Percentiles rank a stretch among this genome's conserved stretches.
Evolutionary conservation across 2,329 filamentous ascomycete species (phyloP).

Genomic region (Aspergillus neoniger): DNA sequence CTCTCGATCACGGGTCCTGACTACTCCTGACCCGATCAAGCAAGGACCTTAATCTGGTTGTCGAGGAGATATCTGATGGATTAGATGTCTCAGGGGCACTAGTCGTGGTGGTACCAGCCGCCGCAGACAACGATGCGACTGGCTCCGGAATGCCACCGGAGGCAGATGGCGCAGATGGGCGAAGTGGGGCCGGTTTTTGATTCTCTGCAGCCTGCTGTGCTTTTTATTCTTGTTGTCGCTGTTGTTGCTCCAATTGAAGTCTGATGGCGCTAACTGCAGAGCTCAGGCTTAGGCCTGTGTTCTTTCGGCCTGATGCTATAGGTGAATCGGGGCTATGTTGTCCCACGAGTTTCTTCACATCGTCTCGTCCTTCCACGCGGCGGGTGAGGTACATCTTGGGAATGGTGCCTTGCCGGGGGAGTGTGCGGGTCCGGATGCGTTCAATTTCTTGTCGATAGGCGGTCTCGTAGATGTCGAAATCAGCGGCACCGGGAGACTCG

Average conservation of each 20-base stretch:
- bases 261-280: constrained; percentile 21
- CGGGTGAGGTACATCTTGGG: constrained; percentile 62
- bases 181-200: constrained; percentile 2
- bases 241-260: constrained; percentile 20
- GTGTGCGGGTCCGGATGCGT: constrained; percentile 60
- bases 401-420: constrained; percentile 41
- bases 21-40: constrained; percentile 25
- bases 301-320: constrained; percentile 15
- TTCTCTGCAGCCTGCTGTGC: background rate
- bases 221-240: constrained; percentile 6
- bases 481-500: constrained; percentile 80
- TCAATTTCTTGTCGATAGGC: constrained; percentile 83
- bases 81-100: constrained; percentile 2
- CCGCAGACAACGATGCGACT: background rate
- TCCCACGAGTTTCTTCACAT: constrained; percentile 36
- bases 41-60: constrained; percentile 24
- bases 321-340: constrained; percentile 23
- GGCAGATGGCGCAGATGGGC: background rate
- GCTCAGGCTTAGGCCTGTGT: constrained; percentile 11
- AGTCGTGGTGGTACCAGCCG: constrained; percentile 5
- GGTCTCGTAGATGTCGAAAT: constrained; percentile 84
- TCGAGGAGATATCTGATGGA: constrained; percentile 18
- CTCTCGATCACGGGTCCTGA: background rate
- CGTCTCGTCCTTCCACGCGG: constrained; percentile 49
- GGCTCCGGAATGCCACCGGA: background rate